Conservation (phyloP, 106 monocot species). For the Ottelia alismoides region DNA sequence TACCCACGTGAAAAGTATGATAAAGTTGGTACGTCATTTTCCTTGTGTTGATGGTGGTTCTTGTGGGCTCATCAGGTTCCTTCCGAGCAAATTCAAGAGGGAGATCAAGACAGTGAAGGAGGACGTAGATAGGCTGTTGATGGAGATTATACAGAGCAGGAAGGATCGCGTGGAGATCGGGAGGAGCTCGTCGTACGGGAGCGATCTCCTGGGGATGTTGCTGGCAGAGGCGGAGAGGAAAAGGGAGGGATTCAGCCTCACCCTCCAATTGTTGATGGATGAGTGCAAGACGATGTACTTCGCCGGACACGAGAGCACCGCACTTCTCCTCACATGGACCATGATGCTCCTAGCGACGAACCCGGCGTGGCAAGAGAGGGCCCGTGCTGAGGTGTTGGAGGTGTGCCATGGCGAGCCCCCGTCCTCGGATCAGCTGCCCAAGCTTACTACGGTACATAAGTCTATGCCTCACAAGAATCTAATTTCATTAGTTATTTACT, state of each 20-base stretch:
- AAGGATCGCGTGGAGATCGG: conserved; percentile 53
- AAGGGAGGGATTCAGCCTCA: conserved; percentile 28
- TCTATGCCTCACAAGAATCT: not conserved
- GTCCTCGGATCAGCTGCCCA: conserved; percentile 50
- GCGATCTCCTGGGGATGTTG: conserved; percentile 59
- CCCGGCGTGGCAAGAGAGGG: conserved; percentile 74
- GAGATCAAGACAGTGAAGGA: conserved; percentile 56
- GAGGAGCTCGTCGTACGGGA: conserved; percentile 47
- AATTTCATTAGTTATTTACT: not conserved
- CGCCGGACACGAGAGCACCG: conserved; percentile 87
- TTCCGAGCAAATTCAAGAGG: conserved; percentile 75
- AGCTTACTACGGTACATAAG: conserved; percentile 55
- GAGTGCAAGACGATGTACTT: conserved; percentile 98
- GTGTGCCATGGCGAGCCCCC: conserved; percentile 31
- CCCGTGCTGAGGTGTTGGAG: conserved; percentile 45
- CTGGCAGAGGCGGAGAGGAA: conserved; percentile 46
- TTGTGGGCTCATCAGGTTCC: conserved; percentile 39
- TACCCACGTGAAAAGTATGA: too few relatives aligned
- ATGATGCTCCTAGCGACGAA: conserved; percentile 92
- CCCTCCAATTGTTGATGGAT: conserved; percentile 58
- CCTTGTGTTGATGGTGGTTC: too few relatives aligned
- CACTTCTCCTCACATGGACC: conserved; percentile 83
- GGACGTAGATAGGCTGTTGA: conserved; percentile 53
- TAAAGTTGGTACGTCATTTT: too few relatives aligned
- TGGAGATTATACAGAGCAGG: conserved; percentile 60